Evolutionary conservation across 2,329 filamentous ascomycete genomes (phyloP), one percentile per base, ranked within the genome.

Genomic region (Didymella lethalis): DNA sequence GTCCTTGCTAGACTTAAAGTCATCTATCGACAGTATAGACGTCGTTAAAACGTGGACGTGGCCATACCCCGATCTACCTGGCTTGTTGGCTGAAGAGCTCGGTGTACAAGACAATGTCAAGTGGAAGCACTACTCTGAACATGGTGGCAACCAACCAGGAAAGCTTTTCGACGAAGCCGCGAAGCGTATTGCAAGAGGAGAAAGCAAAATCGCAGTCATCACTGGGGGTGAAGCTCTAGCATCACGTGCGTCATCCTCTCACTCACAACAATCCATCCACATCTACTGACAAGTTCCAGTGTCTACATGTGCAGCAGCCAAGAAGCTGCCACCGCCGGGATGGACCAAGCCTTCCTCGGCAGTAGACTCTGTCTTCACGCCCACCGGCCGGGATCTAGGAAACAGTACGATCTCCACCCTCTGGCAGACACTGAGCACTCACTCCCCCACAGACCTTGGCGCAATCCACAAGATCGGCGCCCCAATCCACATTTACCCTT

Each of bases 1-100:
- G 12, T 65, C 70, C 1, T 38, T 67, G 1, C 56, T 69, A 2
- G 66, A 75, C 0, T 68, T 88, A 0, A 79, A 79, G 59, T 66
- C 76, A 0, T 73, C 74, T 0, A 83, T 88, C 51, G 86, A 89
- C 68, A 85, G 83, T 63, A 78, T 90, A 45, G 79, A 83, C 43
- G 82, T 88, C 4, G 86, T 89, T 10, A 81, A 80, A 40, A 85
- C 85, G 0, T 90, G 87, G 87, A 88, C 87, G 0, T 89, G 87
- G 87, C 82, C 84, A 0, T 90, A 90, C 67, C 74, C 79, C 1
- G 83, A 90, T 68, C 73, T 89, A 1, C 85, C 87, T 0, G 79
- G 78, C 5, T 74, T 86, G 1, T 69, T 90, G 6, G 78, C 83
- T 0, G 64, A 82, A 38, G 81, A 78, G 36, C 72, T 90, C 2